Base-by-base conservation (phyloP, 1,284 basidiomycete species). In the Boletus subluridellus region DNA sequence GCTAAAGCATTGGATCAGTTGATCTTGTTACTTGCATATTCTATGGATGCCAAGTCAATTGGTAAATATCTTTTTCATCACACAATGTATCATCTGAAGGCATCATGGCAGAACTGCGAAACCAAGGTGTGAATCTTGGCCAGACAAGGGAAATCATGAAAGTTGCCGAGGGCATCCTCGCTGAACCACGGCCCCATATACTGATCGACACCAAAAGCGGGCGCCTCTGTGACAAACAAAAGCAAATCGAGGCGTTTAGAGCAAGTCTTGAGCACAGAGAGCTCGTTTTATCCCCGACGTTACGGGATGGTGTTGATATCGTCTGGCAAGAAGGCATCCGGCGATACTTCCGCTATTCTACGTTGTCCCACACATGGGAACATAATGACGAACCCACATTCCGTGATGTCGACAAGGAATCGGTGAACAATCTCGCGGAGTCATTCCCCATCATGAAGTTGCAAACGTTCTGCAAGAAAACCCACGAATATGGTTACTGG, bases 311-410 rank as follows among this genome's bases (percentile, higher is more conserved):
- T 34, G 28, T 7, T 7, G 17, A 48, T 21, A 21, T 9, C 17
- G 11, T 34, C 34, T 58, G 54, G 57, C 26, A 59, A 26, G 17
- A 12, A 15, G 28, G 5, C 15, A 14, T 60, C 26, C 15, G 5
- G 14, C 3, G 21, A 17, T 60, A 50, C 48, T 60, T 60, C 32
- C 42, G 46, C 8, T 60, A 60, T 37, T 34, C 50, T 17, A 60
- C 15, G 4, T 37, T 60, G 1, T 60, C 58, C 6, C 59, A 60
- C 38, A 60, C 56, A 12, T 59, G 58, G 58, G 57, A 59, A 47
- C 49, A 42, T 5, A 1, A 4, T 7, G 49, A 49, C 5, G 56
- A 59, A 42, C 44, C 49, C 15, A 26, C 51, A n/a, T 59, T 30
- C 7, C 38, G n/a, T 26, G 32, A 59, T 3, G 14, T 59, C 35